Base-by-base conservation (phyloP, 2,329 filamentous ascomycete genomes). In the Diaporthe sp. region DNA sequence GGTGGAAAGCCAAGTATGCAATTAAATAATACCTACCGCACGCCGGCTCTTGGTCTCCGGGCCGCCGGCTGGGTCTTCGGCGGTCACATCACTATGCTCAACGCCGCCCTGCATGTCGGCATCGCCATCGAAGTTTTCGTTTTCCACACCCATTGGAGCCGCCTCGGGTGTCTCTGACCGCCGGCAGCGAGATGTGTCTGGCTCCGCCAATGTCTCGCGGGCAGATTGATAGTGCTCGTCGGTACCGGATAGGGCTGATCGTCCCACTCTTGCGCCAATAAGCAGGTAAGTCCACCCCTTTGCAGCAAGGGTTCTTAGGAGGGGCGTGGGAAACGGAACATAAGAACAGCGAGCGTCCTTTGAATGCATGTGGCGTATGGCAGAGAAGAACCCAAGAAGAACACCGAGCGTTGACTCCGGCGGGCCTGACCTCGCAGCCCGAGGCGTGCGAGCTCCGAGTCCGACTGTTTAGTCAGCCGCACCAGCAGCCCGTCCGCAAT, bases 381-480 rank as follows among this genome's bases (percentile, higher is more conserved):
- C 28, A 34, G 28, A 67, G 39, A 51, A 67, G 62, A 34, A n/a
- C 37, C 37, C 28, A 49, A 34, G 62, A 67, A 51, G 62, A 67
- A 37, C 44, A 17, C 62, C 44, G 62, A 49, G 44, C 42, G 15
- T 49, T 4, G 42, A 49, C 61, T 67, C 28, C 61, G 39, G 28
- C 31, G 28, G 44, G 17, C 39, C 60, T 17, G 62, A 37, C 0
- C 62, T 67, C 44, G 62, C 62, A 67, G 62, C 28, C 62, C 62
- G 62, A 67, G 62, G 28, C 31, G 17, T 67, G 62, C 62, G 62
- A 67, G 62, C 62, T 67, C 62, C 62, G 62, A 51, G 7, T 5
- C 19, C 22, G 28, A 51, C 3, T 1, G 28, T 31, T 62, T 67
- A 67, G 62, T 67, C 62, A 67, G 62, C 62, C 10, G 6, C 62